Base-by-base conservation (phyloP, 176 grass and related monocot species). In the Hyparrhenia diplandra region DNA sequence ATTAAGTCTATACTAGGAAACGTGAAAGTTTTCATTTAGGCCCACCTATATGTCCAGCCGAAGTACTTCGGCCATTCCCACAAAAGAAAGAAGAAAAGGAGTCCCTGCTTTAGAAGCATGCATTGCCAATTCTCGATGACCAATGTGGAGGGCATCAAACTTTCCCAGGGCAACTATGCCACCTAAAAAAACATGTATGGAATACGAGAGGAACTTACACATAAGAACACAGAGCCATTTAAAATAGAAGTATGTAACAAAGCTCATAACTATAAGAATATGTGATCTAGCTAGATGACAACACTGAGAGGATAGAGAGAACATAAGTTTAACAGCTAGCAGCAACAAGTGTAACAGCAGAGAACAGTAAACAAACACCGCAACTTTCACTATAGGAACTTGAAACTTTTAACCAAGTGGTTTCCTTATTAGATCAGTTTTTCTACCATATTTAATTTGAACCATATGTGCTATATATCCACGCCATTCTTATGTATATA, bases 111-210 rank as follows among this genome's bases (percentile, higher is more conserved):
- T 91, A 76, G 96, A 95, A 77, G 96, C 90, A 49, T 99, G 88
- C 80, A 90, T 91, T 69, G 90, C 96, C 57, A 99, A 75, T 84
- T 99, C 88, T 31, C 92, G 82, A 79, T 99, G 96, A 47, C 96
- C 92, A 62, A 95, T 99, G 37, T 99, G 96, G 82, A 99, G 92
- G 36, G 96, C 96, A 86, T 99, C 96, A 87, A 99, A 99, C 60
- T 99, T 99, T n/a, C 92, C 96, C 79, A 99, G 89, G 34, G 96
- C 96, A 35, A 99, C 96, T 80, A 99, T 93, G 72, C 92, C 96
- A 87, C 83, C 96, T 99, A 87, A 85, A n/a, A n/a, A n/a, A 85
- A 82, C 61, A 67, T 60, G 45, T 12, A 77, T 3, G 31, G 10
- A 80, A 84, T 71, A 75, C 68, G 13, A 73, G 39, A 82, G 63